Evolutionary conservation across 2,329 filamentous ascomycete genomes (phyloP).

Genomic region (Trichoderma oligosporum): DNA sequence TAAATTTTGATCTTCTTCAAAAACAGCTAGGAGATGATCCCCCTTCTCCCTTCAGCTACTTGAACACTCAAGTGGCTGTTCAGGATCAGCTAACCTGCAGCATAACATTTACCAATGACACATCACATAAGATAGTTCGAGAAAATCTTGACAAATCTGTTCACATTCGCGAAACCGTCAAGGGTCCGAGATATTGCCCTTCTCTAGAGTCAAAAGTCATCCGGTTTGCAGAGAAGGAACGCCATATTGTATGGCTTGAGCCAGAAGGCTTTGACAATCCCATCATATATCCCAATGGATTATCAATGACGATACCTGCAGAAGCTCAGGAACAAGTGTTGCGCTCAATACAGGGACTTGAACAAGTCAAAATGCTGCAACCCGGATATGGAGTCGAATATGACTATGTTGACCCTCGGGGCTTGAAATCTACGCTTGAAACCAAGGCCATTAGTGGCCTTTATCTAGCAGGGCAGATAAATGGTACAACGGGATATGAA

Average conservation of each 20-base stretch:
- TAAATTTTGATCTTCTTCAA: constrained; percentile 71
- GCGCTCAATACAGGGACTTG: constrained; percentile 82
- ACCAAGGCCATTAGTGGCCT: constrained; percentile 87
- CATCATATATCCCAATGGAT: constrained; percentile 90
- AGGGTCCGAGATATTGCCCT: constrained; percentile 91
- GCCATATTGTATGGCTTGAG: constrained; percentile 93
- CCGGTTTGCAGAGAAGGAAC: constrained; percentile 73
- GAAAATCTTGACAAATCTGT: constrained; percentile 93
- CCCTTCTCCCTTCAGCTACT: constrained; percentile 84
- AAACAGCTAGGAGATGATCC: constrained; percentile 78
- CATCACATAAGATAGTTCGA: constrained; percentile 77
- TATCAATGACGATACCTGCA: constrained; percentile 92
- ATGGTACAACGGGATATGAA: constrained; percentile 96
- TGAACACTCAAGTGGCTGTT: constrained; percentile 75
- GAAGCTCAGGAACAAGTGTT: constrained; percentile 82
- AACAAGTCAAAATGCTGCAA: constrained; percentile 87
- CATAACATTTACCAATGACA: constrained; percentile 80
- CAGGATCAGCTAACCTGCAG: constrained; percentile 81
- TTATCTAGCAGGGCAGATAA: constrained; percentile 94
- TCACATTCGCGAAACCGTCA: constrained; percentile 92
- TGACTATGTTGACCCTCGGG: constrained; percentile 93
- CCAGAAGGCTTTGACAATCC: constrained; percentile 90
- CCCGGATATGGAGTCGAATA: constrained; percentile 97
- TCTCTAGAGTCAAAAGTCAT: constrained; percentile 93
- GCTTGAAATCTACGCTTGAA: constrained; percentile 82